These are phyloP conservation scores for Pterulicium gracile DNA, from an alignment of 1,284 basidiomycete species.

Conservation along the genomic window DNA sequence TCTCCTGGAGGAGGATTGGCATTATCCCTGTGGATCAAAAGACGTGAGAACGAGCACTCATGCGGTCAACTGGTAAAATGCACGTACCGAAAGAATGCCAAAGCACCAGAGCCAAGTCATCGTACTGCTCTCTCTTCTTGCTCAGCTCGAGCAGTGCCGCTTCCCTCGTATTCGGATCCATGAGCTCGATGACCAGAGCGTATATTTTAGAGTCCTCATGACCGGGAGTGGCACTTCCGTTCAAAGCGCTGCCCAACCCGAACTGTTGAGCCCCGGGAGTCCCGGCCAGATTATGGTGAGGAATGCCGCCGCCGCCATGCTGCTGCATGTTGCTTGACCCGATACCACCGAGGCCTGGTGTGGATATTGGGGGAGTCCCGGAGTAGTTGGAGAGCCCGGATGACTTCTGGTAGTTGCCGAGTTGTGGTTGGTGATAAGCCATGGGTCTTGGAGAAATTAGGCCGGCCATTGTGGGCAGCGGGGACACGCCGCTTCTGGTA, in stretches of 20 bases:
- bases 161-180: conserved; percentile 77
- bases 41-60: neutral
- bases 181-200: conserved; percentile 69
- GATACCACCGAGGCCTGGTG: neutral
- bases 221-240: neutral
- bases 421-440: neutral
- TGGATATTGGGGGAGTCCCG: neutral
- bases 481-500: too few species aligned
- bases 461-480: too few species aligned
- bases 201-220: conserved; percentile 76
- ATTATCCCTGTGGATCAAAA: conserved; percentile 67
- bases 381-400: neutral
- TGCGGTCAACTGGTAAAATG: neutral
- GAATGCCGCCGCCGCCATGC: neutral
- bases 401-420: neutral
- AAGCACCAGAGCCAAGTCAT: conserved; percentile 93
- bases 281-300: too few species aligned
- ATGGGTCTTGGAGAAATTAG: neutral
- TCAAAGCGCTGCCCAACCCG: neutral
- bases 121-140: conserved; percentile 99
- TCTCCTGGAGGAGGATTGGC: conserved; percentile 97
- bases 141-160: conserved; percentile 88
- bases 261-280: neutral
- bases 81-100: conserved; percentile 97
- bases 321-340: neutral